Conservation (phyloP, 768 basidiomycete species). For the Collybia sordida region DNA sequence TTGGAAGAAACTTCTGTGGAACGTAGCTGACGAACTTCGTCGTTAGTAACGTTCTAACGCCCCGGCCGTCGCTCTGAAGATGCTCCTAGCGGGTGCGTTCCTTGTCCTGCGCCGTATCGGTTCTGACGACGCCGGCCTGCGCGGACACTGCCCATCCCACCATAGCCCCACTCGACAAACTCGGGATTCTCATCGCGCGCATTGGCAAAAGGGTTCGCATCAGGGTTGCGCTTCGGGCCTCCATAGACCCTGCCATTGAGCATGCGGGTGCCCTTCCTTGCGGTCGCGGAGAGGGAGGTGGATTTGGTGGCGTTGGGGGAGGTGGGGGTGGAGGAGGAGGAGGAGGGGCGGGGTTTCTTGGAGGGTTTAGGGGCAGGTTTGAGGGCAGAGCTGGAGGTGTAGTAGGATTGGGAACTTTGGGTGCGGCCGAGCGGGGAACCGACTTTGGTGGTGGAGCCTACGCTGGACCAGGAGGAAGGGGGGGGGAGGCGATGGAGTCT, state of each 20-base stretch:
- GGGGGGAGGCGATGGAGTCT: constrained; percentile 24
- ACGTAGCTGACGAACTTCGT: too few relatives aligned
- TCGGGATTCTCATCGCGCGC: constrained; percentile 70
- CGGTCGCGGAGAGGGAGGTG: not conserved
- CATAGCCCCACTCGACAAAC: constrained; percentile 93
- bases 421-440: constrained; percentile 31
- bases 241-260: constrained; percentile 89
- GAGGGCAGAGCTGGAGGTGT: constrained; percentile 13
- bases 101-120: constrained; percentile 24
- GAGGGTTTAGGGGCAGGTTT: not conserved
- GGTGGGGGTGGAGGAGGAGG: constrained; percentile 1
- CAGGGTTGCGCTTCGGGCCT: constrained; percentile 24
- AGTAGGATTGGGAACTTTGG: constrained; percentile 32
- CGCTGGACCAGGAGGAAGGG: constrained; percentile 22
- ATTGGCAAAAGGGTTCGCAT: constrained; percentile 62
- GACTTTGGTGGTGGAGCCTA: constrained; percentile 13
- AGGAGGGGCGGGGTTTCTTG: constrained; percentile 10
- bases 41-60: too few relatives aligned
- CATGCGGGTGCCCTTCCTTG: constrained; percentile 56
- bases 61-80: constrained; percentile 27
- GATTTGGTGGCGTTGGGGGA: not conserved
- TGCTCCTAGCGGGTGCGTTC: constrained; percentile 32
- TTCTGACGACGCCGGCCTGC: constrained; percentile 19
- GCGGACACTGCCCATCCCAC: constrained; percentile 72
- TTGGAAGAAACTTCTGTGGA: too few relatives aligned